Percentiles rank a stretch among this genome's conserved stretches.
phyloP scores from a whole-genome alignment of 306 rosid species.

The Hippophae gyantsensis region DNA sequence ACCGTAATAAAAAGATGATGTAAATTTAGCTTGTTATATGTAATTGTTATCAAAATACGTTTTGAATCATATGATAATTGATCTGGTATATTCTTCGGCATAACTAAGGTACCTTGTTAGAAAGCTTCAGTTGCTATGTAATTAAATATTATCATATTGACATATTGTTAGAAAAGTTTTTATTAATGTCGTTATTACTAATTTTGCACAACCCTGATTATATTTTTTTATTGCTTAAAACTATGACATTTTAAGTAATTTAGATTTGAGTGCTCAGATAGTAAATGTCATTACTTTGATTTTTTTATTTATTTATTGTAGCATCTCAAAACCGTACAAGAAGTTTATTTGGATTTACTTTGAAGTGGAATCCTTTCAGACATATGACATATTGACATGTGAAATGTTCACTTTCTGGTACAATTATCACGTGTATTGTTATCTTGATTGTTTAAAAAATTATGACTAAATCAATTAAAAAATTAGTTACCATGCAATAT shows the following conservation, averaged over 20 bases:
- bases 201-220: too few species aligned
- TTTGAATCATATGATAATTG: not conserved
- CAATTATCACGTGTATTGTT: constrained; percentile 6
- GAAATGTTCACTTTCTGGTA: constrained; percentile 6
- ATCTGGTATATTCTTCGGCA: not conserved
- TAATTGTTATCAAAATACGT: not conserved
- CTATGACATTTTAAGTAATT: too few species aligned
- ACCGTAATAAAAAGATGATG: too few species aligned
- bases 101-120: not conserved
- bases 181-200: too few species aligned
- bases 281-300: too few species aligned
- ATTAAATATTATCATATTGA: not conserved
- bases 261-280: too few species aligned
- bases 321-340: constrained; percentile 1
- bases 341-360: not conserved
- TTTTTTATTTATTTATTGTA: too few species aligned
- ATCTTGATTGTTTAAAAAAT: not conserved
- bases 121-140: not conserved
- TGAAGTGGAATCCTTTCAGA: not conserved
- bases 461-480: not conserved
- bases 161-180: too few species aligned
- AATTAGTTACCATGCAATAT: not conserved
- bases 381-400: constrained; percentile 11
- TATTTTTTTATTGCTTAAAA: too few species aligned
- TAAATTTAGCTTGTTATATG: too few species aligned